Evolutionary conservation across 2,329 filamentous ascomycete species (phyloP), one percentile per base, ranked within the genome.

Genomic region (Trichoderma oligosporum): DNA sequence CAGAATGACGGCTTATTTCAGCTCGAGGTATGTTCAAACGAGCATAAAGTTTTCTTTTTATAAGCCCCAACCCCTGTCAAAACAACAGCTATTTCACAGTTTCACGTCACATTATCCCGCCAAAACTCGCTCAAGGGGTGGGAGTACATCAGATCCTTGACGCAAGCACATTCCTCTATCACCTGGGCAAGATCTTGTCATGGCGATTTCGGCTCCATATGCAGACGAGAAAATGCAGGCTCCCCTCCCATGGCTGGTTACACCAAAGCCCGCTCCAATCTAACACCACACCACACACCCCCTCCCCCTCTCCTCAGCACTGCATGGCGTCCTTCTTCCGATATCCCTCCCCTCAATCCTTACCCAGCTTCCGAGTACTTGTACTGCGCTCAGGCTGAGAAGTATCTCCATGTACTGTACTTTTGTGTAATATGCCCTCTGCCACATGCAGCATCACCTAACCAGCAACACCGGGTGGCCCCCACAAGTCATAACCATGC

Each of bases 251-350:
- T 41, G 56, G 39, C 55, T 59, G 57, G 22, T 27, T 52, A 63
- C 62, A 62, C 62, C 62, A 64, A 62, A 31, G 31, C 54, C 35
- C 55, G 31, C 54, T 61, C 61, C 63, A 57, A 33, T n/a, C n/a
- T n/a, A n/a, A 24, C 31, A 38, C 35, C 31, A 6, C 27, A 11
- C 11, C 27, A 31, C 11, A 6, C 27, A 31, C 49, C 5, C 36
- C n/a, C 36, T 9, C 9, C 14, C n/a, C 47, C 33, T 29, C 22
- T 38, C 56, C 57, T 53, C 45, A 41, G 59, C 54, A 38, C 57
- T 64, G 62, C 60, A 58, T 66, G 63, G 64, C 65, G 61, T 65
- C 51, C 58, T 63, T 52, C 56, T 65, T 64, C 64, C 65, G 63
- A 65, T 57, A 61, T 45, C 36, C 54, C 46, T n/a, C 56, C 29